Conservation (phyloP, 495 filamentous ascomycete species). For the Annulohypoxylon bovei region DNA sequence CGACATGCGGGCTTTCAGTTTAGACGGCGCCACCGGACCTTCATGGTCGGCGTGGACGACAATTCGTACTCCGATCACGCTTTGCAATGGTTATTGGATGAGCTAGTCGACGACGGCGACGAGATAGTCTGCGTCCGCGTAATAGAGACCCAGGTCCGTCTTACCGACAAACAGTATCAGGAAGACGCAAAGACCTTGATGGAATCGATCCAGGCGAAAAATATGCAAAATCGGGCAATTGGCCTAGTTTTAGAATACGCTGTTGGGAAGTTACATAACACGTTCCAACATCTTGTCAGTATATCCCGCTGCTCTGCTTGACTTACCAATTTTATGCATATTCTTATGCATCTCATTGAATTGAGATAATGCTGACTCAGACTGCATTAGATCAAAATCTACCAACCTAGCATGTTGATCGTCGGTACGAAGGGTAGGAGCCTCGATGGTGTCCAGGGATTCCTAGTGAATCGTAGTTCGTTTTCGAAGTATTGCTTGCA, state of each 20-base stretch:
- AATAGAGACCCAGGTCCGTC: conserved; percentile 83
- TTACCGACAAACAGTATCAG: conserved; percentile 80
- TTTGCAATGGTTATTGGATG: conserved; percentile 91
- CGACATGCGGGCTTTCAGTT: conserved; percentile 91
- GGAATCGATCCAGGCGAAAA: conserved; percentile 84
- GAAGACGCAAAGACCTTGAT: conserved; percentile 80
- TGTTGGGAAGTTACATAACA: conserved; percentile 89
- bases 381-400: conserved; percentile 79
- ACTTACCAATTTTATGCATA: not conserved
- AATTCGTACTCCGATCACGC: conserved; percentile 97
- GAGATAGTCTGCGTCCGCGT: conserved; percentile 94
- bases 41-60: conserved; percentile 92
- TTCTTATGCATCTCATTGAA: not conserved
- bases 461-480: conserved; percentile 82
- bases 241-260: conserved; percentile 89
- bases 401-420: conserved; percentile 94
- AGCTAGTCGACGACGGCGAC: conserved; percentile 95
- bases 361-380: conserved; percentile 6
- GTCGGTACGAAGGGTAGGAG: conserved; percentile 91
- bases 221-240: conserved; percentile 84
- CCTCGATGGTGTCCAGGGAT: conserved; percentile 85
- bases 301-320: not conserved
- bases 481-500: conserved; percentile 98
- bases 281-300: conserved; percentile 91
- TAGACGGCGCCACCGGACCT: conserved; percentile 85